A percentile compares a stretch with the other conserved stretches of the same genome.
Evolutionary conservation across 2,329 filamentous ascomycete genomes (phyloP).

Genomic region (Alternaria viburni): DNA sequence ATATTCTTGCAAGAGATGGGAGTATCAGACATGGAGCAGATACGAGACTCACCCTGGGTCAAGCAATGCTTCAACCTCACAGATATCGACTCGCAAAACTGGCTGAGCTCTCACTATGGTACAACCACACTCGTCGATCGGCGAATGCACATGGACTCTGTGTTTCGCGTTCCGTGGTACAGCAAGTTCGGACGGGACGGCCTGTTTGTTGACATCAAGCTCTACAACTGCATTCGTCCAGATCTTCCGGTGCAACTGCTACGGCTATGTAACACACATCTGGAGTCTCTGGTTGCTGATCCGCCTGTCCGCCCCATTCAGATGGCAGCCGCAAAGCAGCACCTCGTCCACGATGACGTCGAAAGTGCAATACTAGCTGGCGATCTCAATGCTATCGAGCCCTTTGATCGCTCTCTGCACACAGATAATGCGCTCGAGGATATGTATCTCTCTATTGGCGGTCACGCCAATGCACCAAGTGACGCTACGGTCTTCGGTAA

Average conservation of each 20-base stretch:
- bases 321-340: constrained; percentile 52
- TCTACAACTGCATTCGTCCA: constrained; percentile 15
- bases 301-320: constrained; percentile 60
- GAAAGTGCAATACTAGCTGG: constrained; percentile 58
- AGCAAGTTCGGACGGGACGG: constrained; percentile 61
- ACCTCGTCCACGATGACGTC: constrained; percentile 51
- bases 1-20: constrained; percentile 63
- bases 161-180: constrained; percentile 60
- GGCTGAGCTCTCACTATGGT: constrained; percentile 58
- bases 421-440: constrained; percentile 58
- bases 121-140: constrained; percentile 61
- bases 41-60: constrained; percentile 57
- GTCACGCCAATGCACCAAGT: constrained; percentile 22
- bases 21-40: constrained; percentile 52
- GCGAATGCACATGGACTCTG: constrained; percentile 51
- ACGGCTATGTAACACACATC: constrained; percentile 63
- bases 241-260: constrained; percentile 34
- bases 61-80: constrained; percentile 57
- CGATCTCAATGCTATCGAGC: constrained; percentile 65
- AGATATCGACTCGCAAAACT: constrained; percentile 53
- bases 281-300: constrained; percentile 60
- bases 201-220: constrained; percentile 60
- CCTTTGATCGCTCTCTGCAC: constrained; percentile 59
- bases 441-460: constrained; percentile 60
- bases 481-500: background rate